These are phyloP conservation scores for Monilinia fructicola DNA, from an alignment of 2,329 filamentous ascomycete species.

Conservation along the genomic window DNA sequence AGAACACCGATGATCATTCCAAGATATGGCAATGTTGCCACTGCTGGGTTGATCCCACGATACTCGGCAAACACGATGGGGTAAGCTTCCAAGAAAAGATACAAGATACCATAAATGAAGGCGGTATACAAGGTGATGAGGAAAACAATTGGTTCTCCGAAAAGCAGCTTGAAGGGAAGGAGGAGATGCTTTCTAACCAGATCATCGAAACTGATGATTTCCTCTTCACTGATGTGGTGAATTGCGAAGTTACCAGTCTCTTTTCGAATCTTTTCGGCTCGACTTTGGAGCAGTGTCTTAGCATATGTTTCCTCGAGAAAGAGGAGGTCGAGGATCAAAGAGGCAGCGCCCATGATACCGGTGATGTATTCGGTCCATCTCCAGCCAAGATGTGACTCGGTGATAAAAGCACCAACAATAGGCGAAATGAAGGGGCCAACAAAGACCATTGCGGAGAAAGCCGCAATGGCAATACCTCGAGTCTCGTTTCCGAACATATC, in stretches of 20 bases:
- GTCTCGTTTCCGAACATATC: conserved; percentile 61
- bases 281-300: conserved; percentile 48
- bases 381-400: conserved; percentile 52
- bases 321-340: conserved; percentile 45
- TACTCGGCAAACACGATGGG: conserved; percentile 48
- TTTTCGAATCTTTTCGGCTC: conserved; percentile 48
- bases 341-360: conserved; percentile 47
- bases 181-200: conserved; percentile 35
- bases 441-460: conserved; percentile 52
- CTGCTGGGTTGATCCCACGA: conserved; percentile 40
- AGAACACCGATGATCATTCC: conserved; percentile 61
- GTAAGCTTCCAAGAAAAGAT: conserved; percentile 51
- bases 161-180: conserved; percentile 55
- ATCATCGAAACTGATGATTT: conserved; percentile 45
- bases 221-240: conserved; percentile 39
- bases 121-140: conserved; percentile 53
- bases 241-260: conserved; percentile 41
- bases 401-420: conserved; percentile 42
- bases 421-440: conserved; percentile 42
- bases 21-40: conserved; percentile 41
- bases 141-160: conserved; percentile 59
- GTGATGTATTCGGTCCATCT: conserved; percentile 58
- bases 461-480: conserved; percentile 64
- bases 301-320: conserved; percentile 52
- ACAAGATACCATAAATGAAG: conserved; percentile 53